These are phyloP conservation scores for Pseudogymnoascus sp. DNA, from an alignment of 2,329 filamentous ascomycete species.

Conservation along the genomic window DNA sequence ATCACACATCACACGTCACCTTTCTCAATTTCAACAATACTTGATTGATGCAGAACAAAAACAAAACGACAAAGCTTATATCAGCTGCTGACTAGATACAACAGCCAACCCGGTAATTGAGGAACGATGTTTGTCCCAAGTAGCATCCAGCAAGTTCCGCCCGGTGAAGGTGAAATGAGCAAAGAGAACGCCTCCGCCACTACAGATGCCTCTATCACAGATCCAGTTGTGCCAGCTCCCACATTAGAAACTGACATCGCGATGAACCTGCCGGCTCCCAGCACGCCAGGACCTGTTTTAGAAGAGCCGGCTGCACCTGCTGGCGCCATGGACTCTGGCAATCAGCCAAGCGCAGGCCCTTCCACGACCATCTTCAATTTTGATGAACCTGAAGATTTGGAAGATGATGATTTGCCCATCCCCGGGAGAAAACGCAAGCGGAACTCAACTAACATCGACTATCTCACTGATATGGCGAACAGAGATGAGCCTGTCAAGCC, in stretches of 20 bases:
- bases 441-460: constrained; percentile 34
- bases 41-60: background rate
- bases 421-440: constrained; percentile 50
- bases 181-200: background rate
- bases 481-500: background rate
- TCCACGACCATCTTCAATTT: constrained; percentile 19
- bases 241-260: background rate
- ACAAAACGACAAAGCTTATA: background rate
- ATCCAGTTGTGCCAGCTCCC: background rate
- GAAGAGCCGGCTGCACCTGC: background rate
- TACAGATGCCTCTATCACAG: background rate
- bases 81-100: background rate
- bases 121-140: background rate
- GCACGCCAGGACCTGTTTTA: background rate
- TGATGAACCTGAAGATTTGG: constrained; percentile 28
- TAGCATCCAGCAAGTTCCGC: background rate
- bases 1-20: background rate
- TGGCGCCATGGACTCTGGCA: background rate
- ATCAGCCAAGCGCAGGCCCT: constrained; percentile 11
- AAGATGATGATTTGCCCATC: constrained; percentile 28
- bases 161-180: background rate
- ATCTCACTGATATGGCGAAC: background rate
- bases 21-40: background rate
- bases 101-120: background rate
- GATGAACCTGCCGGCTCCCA: background rate